Evolutionary conservation across 2,329 filamentous ascomycete species (phyloP), one percentile per base, ranked within the genome.

Genomic region (Corinectria fuckeliana): DNA sequence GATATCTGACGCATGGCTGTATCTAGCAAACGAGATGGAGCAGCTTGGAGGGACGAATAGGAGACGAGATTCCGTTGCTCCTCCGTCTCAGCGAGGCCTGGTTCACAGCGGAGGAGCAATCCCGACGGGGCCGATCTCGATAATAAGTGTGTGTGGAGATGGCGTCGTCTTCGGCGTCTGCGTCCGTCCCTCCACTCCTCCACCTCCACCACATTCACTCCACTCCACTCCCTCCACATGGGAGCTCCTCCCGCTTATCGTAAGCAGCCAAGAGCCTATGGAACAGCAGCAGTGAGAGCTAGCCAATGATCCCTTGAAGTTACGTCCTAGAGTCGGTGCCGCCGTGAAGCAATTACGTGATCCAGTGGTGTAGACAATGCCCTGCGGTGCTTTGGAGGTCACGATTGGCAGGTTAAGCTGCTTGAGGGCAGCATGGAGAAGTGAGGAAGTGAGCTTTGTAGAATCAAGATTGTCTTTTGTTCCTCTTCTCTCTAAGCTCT

Each of bases 161-260:
- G 21, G n/a, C n/a, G 32, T 16, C 32, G 6, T 16, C 28, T 30
- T 42, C 41, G 41, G 41, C 41, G 11, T 45, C 28, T 28, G 25
- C n/a, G 3, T 25, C 39, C 41, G 41, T 45, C 41, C 41, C 41
- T 28, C 41, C 41, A 45, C 41, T 28, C 41, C 41, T 45, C n/a
- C 41, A 44, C 41, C 13, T 21, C 41, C 38, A 23, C 38, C 38
- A 42, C 38, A 42, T 25, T 23, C 38, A 42, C 14, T 23, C 38
- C n/a, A 38, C 34, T 7, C n/a, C 20, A n/a, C 36, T 18, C 41
- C n/a, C 25, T 45, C 41, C 25, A 45, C 41, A 42, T 42, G 39
- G 39, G 39, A 45, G 41, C 41, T 45, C 41, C 41, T 45, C 41
- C 41, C 23, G 41, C 41, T 45, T 45, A 45, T 45, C 41, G 32